These are phyloP conservation scores for Eutrema japonicum DNA, from an alignment of 345 rosid species.

Conservation along the genomic window DNA sequence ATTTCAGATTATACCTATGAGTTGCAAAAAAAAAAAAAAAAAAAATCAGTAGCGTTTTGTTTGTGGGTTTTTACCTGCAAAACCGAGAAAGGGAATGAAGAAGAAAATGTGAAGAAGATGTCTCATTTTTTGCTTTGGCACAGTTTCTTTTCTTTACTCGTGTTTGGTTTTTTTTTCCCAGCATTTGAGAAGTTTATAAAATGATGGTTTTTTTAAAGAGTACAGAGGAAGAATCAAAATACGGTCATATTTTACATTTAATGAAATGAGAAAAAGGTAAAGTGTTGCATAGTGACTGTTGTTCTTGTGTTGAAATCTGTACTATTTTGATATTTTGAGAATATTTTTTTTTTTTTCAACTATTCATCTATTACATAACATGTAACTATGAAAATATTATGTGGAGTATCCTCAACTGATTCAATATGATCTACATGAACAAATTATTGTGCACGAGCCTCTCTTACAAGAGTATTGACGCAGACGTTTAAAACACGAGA, in stretches of 20 bases:
- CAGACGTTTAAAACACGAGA: no score
- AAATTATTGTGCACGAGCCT: no score
- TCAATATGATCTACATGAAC: no score
- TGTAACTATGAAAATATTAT: no score
- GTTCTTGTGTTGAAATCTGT: slow-evolving; percentile 2
- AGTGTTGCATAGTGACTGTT: slow-evolving; percentile 15
- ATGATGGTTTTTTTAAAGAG: slow-evolving; percentile 26
- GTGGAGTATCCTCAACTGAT: no score
- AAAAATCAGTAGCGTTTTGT: background rate
- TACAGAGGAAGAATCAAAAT: slow-evolving; percentile 39
- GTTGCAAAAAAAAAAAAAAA: background rate
- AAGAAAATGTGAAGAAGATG: slow-evolving; percentile 40
- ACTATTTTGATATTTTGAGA: background rate
- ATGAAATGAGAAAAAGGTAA: background rate
- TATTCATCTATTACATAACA: no score
- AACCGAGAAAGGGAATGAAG: slow-evolving; percentile 51
- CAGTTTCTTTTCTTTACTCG: slow-evolving; percentile 28
- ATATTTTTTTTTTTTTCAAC: no score
- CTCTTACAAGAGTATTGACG: no score
- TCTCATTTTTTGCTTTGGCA: slow-evolving; percentile 38
- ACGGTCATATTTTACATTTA: slow-evolving; percentile 5
- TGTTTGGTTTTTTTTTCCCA: slow-evolving; percentile 26
- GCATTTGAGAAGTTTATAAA: slow-evolving; percentile 34
- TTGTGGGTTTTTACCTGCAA: slow-evolving; percentile 51
- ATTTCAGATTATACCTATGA: slow-evolving; percentile 18